These are phyloP conservation scores for Penicillium salamii DNA, from an alignment of 495 filamentous ascomycete species.

Conservation along the genomic window DNA sequence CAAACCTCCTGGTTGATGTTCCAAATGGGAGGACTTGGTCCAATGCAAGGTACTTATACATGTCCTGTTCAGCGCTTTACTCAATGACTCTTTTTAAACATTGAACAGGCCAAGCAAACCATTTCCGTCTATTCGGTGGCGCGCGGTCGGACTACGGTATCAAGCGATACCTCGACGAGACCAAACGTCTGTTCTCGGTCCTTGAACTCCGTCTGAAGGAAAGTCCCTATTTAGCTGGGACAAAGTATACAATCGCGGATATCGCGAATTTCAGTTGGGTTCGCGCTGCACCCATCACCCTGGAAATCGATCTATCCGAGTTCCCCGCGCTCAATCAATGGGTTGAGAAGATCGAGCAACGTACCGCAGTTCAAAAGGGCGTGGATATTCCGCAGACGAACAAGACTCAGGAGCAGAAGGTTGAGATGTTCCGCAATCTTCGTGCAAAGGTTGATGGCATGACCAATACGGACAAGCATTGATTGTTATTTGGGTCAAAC, in stretches of 20 bases:
- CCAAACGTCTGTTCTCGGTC: conserved; percentile 37
- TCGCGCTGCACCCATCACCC: conserved; percentile 10
- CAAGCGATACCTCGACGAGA: conserved; percentile 38
- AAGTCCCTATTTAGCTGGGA: conserved; percentile 40
- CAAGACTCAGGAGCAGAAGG: conserved; percentile 27
- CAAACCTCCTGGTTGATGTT: conserved; percentile 47
- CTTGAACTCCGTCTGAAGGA: conserved; percentile 41
- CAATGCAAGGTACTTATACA: conserved; percentile 34
- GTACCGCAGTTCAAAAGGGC: conserved; percentile 33
- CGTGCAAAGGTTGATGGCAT: conserved; percentile 29
- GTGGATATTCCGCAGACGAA: conserved; percentile 19
- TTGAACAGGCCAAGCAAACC: conserved; percentile 38
- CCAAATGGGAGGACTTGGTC: conserved; percentile 41
- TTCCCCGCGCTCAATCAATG: conserved; percentile 37
- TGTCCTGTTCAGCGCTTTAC: neutral
- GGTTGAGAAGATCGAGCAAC: conserved; percentile 26
- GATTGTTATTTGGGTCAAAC: neutral
- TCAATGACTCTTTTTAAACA: neutral
- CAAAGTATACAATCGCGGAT: conserved; percentile 43
- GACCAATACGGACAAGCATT: conserved; percentile 30
- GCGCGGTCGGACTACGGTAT: conserved; percentile 41
- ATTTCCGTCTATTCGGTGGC: conserved; percentile 37
- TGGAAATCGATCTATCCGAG: conserved; percentile 34
- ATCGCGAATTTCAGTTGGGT: conserved; percentile 41
- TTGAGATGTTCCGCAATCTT: conserved; percentile 21